Percentiles rank a stretch among this genome's conserved stretches.
Conservation (phyloP, 2,329 filamentous ascomycete genomes). For the Fusarium gaditjirri region DNA sequence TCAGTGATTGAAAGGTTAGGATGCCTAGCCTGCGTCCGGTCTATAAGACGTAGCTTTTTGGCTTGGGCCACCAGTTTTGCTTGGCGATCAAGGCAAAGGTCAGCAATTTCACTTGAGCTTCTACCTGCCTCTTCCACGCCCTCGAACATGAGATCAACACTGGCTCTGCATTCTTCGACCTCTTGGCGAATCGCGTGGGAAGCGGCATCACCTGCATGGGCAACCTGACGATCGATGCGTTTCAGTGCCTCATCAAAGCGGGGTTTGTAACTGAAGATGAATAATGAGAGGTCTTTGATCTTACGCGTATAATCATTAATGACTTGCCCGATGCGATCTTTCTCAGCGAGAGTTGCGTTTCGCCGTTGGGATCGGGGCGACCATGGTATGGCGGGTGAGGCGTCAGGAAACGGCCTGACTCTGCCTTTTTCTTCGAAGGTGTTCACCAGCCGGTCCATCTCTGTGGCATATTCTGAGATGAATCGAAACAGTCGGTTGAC, state of each 20-base stretch:
- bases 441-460: neutral
- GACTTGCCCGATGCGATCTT: slow-evolving; percentile 3
- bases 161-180: slow-evolving; percentile 4
- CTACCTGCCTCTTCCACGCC: neutral
- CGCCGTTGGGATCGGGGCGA: slow-evolving; percentile 11
- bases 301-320: neutral
- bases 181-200: slow-evolving; percentile 5
- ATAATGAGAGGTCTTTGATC: neutral
- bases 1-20: neutral
- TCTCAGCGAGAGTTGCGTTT: slow-evolving; percentile 1
- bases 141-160: neutral
- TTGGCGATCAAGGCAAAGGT: neutral
- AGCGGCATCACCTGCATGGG: neutral
- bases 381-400: neutral
- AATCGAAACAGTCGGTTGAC: slow-evolving; percentile 7
- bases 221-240: neutral
- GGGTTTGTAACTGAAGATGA: neutral
- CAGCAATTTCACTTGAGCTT: neutral
- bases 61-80: slow-evolving; percentile 13
- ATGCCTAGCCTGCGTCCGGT: slow-evolving; percentile 1
- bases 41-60: slow-evolving; percentile 4
- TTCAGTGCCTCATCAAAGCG: neutral
- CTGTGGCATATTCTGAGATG: neutral
- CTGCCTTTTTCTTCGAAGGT: slow-evolving; percentile 1
- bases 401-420: neutral